Base-by-base conservation (phyloP, 2,329 filamentous ascomycete species). In the Hypoxylon sp. region DNA sequence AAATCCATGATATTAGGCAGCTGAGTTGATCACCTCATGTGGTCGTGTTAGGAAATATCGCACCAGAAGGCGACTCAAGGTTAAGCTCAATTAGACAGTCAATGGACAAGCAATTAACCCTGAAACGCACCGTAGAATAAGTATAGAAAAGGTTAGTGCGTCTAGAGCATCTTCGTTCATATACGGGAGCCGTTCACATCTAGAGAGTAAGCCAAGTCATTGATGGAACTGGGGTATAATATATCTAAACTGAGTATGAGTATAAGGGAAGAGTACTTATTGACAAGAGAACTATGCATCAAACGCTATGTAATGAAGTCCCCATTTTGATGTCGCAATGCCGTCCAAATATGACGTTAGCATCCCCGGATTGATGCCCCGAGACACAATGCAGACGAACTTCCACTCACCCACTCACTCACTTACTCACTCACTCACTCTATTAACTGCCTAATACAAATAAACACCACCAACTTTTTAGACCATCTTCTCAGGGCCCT, bases 401-500 rank as follows among this genome's bases (percentile, higher is more conserved):
- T 3, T 49, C 11, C 17, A 36, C 49, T 34, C 28, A 46, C 38
- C 34, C 38, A 45, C n/a, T 38, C 19, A 23, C 32, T 25, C 1
- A 14, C 51, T 25, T 19, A 30, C 21, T 38, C 19, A 23, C 32
- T 25, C 1, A 14, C 51, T 25, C 28, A 30, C 21, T 13, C 41
- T 13, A 17, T 49, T 10, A 10, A 17, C 25, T 32, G 53, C 23
- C 23, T 23, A 23, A 23, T 10, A 6, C 45, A 30, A 32, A 43
- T 25, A 4, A 28, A 55, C 17, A n/a, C 30, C 7, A 10, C 32
- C 28, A 36, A 38, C 14, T n/a, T 14, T 25, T 62, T 63, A 76
- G 25, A 72, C 72, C 23, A 71, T 59, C 10, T 77, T 78, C 67
- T 78, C 76, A 1, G 69, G 71, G 0, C 63, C 67, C 13, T 74